Evolutionary conservation across 306 rosid species (phyloP), one percentile per base, ranked within the genome.

Genomic region (Fragaria vesca): DNA sequence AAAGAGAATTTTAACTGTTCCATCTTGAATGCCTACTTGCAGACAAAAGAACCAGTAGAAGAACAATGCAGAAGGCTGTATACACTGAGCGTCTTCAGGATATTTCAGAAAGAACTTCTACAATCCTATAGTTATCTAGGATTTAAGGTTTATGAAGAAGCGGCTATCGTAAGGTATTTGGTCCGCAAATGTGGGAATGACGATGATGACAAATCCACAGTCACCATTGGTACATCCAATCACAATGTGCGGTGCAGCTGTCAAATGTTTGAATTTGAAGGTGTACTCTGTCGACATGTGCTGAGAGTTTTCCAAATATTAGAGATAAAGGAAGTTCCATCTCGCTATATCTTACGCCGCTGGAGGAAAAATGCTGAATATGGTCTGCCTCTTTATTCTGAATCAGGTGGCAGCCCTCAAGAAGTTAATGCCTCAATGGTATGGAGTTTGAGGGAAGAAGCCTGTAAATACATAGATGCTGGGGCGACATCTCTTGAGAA

Each of bases 371-470:
- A 92, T 73, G 96, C 98, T 0, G 98, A 95, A 80, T 88, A 88
- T 80, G 98, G 96, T 30, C 89, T 85, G 75, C 83, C 93, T 83
- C 87, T 85, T 55, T 97, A 91, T 81, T 46, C 73, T 26, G 92
- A 88, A 70, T 88, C 95, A 8, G 89, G 90, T 79, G 87, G 89
- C 67, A 85, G 88, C 82, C 87, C 92, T 73, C 92, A 83, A 85
- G 97, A 95, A 81, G 88, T 89, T 28, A 89, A 84, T 83, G 83
- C 86, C 48, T 83, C 90, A 88, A 92, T 95, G 97, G 78, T 89
- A 20, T 95, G 98, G 98, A 92, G 97, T 87, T 86, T 95, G 66
- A 92, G 98, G 81, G 98, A 95, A 84, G 87, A 97, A 68, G 97
- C 98, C 50, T 84, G 90, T 74, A 93, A 89, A 86, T 95, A 90